A percentile compares a stretch with the other conserved stretches of the same genome.
Evolutionary conservation across 371 early-diverging fungal species (phyloP).

Genomic region (Syncephalastrum monosporum): DNA sequence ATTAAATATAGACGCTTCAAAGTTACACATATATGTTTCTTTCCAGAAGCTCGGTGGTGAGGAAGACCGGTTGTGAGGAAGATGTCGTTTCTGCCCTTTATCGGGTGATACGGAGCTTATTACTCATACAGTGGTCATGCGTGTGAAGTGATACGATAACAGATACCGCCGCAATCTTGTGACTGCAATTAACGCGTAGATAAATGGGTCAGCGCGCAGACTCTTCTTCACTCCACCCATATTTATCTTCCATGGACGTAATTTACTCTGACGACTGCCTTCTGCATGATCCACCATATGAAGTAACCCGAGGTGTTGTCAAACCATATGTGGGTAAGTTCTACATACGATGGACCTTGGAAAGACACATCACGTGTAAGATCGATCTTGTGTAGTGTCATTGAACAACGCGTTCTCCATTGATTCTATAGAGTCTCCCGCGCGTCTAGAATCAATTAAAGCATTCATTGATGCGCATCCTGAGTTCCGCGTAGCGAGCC

Average conservation of each 20-base stretch:
- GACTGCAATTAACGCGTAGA: too few relatives aligned
- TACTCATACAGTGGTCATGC: too few relatives aligned
- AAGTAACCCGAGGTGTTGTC: slow-evolving; percentile 35
- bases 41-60: too few relatives aligned
- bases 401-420: neutral
- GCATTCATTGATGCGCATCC: slow-evolving; percentile 23
- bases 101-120: too few relatives aligned
- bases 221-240: too few relatives aligned
- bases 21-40: too few relatives aligned
- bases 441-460: slow-evolving; percentile 35
- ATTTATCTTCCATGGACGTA: slow-evolving; percentile 30
- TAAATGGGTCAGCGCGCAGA: too few relatives aligned
- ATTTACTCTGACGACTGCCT: slow-evolving; percentile 42
- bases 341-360: neutral
- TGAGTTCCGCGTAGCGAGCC: slow-evolving; percentile 28
- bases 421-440: slow-evolving; percentile 32
- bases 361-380: neutral
- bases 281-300: slow-evolving; percentile 40
- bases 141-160: too few relatives aligned
- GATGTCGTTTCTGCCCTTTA: too few relatives aligned
- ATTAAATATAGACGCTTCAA: too few relatives aligned
- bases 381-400: neutral
- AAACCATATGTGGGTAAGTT: slow-evolving; percentile 35
- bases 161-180: too few relatives aligned
- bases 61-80: too few relatives aligned